Conservation (phyloP, 345 rosid species). For the Brassica juncea region DNA sequence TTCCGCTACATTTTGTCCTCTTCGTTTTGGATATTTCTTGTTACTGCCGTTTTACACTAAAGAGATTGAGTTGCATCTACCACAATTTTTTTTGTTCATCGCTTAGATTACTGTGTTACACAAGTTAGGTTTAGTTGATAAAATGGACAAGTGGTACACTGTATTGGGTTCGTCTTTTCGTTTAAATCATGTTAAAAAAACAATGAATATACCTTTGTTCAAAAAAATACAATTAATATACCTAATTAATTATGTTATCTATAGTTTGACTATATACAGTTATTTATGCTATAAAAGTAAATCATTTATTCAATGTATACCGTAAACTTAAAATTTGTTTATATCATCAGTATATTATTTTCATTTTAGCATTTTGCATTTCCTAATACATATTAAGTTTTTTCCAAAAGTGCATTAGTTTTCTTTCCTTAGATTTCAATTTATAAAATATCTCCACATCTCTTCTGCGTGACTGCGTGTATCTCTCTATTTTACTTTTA, state of each 20-base stretch:
- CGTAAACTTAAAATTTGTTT: neutral
- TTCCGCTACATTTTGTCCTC: constrained; percentile 11
- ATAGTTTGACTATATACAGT: neutral
- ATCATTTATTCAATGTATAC: neutral
- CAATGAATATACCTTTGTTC: too few species aligned
- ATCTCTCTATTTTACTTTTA: neutral
- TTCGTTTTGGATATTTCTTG: neutral
- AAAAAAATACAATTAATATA: too few species aligned
- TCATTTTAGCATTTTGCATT: neutral
- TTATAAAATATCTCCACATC: neutral
- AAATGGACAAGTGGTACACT: neutral
- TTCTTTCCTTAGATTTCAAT: neutral
- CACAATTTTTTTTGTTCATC: constrained; percentile 2
- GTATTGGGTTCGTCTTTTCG: neutral
- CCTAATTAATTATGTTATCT: neutral
- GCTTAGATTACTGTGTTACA: neutral
- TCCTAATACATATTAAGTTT: constrained; percentile 1
- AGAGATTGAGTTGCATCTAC: constrained; percentile 14
- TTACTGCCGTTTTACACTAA: neutral
- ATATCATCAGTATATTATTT: neutral
- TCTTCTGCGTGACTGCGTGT: neutral
- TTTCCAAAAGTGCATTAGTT: neutral
- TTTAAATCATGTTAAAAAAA: neutral
- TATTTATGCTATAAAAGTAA: neutral
- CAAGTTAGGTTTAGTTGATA: neutral